These are phyloP conservation scores for Suillus lakei DNA, from an alignment of 768 basidiomycete species.

Conservation along the genomic window DNA sequence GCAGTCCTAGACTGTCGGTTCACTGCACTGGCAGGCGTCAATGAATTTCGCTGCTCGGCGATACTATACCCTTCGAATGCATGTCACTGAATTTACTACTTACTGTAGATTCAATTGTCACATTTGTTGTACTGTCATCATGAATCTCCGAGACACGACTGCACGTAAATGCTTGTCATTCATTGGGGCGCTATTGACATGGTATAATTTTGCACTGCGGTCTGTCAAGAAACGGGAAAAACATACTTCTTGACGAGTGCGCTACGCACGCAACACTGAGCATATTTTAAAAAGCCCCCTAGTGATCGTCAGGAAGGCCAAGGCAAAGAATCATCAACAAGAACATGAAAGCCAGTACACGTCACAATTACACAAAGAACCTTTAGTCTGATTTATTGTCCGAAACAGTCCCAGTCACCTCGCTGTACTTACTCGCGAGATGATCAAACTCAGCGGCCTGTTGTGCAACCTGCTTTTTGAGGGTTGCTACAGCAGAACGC, in stretches of 20 bases:
- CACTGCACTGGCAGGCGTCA: too few species aligned
- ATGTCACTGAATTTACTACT: too few species aligned
- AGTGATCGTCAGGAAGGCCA: not conserved
- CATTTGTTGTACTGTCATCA: too few species aligned
- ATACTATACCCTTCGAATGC: too few species aligned
- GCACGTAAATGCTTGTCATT: too few species aligned
- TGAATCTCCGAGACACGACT: too few species aligned
- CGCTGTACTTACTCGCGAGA: slow-evolving; percentile 78
- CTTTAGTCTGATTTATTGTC: slow-evolving; percentile 70
- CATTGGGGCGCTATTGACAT: too few species aligned
- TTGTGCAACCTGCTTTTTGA: slow-evolving; percentile 70
- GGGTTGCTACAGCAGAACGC: not conserved
- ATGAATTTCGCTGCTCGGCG: too few species aligned
- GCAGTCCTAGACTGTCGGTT: too few species aligned
- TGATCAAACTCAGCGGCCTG: slow-evolving; percentile 84
- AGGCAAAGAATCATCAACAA: not conserved
- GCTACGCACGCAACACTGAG: not conserved
- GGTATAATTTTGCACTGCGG: too few species aligned
- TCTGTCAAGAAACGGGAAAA: too few species aligned
- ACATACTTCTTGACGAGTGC: not conserved
- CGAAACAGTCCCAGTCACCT: slow-evolving; percentile 60
- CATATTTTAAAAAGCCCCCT: not conserved
- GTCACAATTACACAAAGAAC: not conserved
- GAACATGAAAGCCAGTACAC: not conserved
- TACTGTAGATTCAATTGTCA: not conserved